Evolutionary conservation across 257 asterid genomes (phyloP), one percentile per base, ranked within the genome.

Genomic region (Gardenia jasminoides): DNA sequence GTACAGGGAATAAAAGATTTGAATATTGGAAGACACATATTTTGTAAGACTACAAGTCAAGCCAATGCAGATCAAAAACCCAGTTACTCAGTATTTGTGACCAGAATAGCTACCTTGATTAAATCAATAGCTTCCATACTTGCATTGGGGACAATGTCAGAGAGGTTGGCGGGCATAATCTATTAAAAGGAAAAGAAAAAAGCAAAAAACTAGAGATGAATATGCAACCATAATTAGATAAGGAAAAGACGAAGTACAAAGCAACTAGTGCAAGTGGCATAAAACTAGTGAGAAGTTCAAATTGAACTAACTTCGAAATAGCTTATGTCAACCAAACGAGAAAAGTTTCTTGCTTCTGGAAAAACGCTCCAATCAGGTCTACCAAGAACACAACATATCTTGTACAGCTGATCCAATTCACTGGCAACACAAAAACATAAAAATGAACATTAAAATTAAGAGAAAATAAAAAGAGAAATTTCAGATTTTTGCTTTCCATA

Each of bases 331-430:
- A 86, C 85, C 75, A 91, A 85, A 77, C 88, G 88, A 73, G 92
- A 87, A 80, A 91, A 79, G 80, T 90, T 95, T 74, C 87, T 87
- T 17, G 93, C 97, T 80, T 86, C 93, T 19, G 94, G 97, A 82
- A 95, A 93, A 77, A 87, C 79, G 76, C 86, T 92, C 97, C 97
- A 89, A 82, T 93, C 96, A 48, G 97, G 96, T 67, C 87, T 88
- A 54, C 98, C 98, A 85, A 93, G 93, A 72, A 95, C 92, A 82
- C 97, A 88, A 82, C 97, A 91, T 80, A 92, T 95, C 91, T 95
- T 95, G 92, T 90, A 90, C 77, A 95, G 80, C 88, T 95, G 99
- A 85, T 95, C 98, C 56, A 95, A 88, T 89, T 92, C 99, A 87
- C 98, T 95, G 94, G 56, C 46, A 82, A 85, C 67, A 70, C 76